Base-by-base conservation (phyloP, 306 rosid genomes). In the Vigna unguiculata region DNA sequence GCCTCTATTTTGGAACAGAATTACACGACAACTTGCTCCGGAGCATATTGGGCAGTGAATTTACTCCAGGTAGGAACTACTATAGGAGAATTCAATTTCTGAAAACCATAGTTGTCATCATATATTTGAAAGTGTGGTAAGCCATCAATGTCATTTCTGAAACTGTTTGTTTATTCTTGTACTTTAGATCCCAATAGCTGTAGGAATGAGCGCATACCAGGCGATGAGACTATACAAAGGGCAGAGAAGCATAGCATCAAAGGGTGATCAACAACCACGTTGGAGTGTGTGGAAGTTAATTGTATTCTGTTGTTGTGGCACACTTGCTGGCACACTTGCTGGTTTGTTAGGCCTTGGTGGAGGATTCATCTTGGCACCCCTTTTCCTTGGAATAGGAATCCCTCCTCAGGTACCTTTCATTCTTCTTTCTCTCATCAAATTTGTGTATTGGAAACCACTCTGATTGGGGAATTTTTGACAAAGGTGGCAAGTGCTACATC, bases 401-500 rank as follows among this genome's bases (percentile, higher is more conserved):
- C 94, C 91, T 66, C 94, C 97, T 78, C 94, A 91, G 90, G 94
- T 91, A 43, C 38, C 22, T 12, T 57, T 57, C 14, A 1, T 5
- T 54, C 7, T 47, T 47, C 46, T 47, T 40, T 80, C n/a, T n/a
- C n/a, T n/a, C n/a, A n/a, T n/a, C n/a, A n/a, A n/a, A n/a, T n/a
- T n/a, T n/a, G n/a, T n/a, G n/a, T n/a, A n/a, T n/a, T n/a, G n/a
- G n/a, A n/a, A n/a, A n/a, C n/a, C n/a, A n/a, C n/a, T n/a, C n/a
- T n/a, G n/a, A n/a, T n/a, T n/a, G n/a, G n/a, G n/a, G n/a, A n/a
- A n/a, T n/a, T n/a, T n/a, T n/a, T n/a, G n/a, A n/a, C n/a, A n/a
- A 65, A 91, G 97, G 93, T 91, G 4, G 80, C 94, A 71, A 91
- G 97, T 82, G 97, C 97, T 51, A 89, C 94, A 72, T 83, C 94